A percentile compares a stretch with the other conserved stretches of the same genome.
Conservation (phyloP, 1,284 basidiomycete genomes). For the Takashimella koratensis region DNA sequence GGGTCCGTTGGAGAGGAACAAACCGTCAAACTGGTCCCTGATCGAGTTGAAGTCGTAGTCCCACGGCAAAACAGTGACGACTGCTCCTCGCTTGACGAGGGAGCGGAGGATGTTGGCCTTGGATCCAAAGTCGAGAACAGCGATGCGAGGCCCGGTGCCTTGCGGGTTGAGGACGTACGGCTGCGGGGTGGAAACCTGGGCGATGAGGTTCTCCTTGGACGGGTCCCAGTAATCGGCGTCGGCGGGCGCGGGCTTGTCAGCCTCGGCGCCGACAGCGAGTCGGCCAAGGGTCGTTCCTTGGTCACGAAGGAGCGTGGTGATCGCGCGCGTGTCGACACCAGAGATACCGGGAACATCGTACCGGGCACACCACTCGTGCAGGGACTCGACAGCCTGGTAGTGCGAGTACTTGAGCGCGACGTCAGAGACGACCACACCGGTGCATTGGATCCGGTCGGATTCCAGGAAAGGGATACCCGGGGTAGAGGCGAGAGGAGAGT, state of each 20-base stretch:
- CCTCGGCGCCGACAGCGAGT: slow-evolving; percentile 77
- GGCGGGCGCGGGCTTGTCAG: slow-evolving; percentile 58
- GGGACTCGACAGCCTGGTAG: slow-evolving; percentile 86
- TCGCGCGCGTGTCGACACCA: slow-evolving; percentile 95
- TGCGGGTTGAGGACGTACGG: slow-evolving; percentile 83
- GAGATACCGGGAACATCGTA: slow-evolving; percentile 89
- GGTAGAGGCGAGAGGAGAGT: slow-evolving; percentile 70
- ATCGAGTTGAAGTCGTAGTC: slow-evolving; percentile 91
- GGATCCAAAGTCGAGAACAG: slow-evolving; percentile 93
- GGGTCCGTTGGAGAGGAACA: slow-evolving; percentile 95
- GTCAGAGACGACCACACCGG: slow-evolving; percentile 89
- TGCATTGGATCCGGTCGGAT: slow-evolving; percentile 82
- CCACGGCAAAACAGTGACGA: slow-evolving; percentile 96
- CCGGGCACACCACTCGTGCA: slow-evolving; percentile 90
- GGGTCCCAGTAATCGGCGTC: slow-evolving; percentile 86
- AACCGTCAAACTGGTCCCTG: slow-evolving; percentile 85
- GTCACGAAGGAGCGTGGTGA: slow-evolving; percentile 88
- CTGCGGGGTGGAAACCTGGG: slow-evolving; percentile 80
- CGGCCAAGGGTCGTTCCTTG: slow-evolving; percentile 96
- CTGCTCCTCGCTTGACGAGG: slow-evolving; percentile 81
- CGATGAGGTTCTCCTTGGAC: slow-evolving; percentile 85
- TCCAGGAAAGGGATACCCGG: slow-evolving; percentile 90
- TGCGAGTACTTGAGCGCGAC: slow-evolving; percentile 94
- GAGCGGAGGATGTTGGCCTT: slow-evolving; percentile 97
- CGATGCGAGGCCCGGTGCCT: slow-evolving; percentile 79